A percentile compares a stretch with the other conserved stretches of the same genome.
These are phyloP conservation scores for Pythium rishiriense DNA, from an alignment of 352 stramenopile genomes.

Conservation along the genomic window DNA sequence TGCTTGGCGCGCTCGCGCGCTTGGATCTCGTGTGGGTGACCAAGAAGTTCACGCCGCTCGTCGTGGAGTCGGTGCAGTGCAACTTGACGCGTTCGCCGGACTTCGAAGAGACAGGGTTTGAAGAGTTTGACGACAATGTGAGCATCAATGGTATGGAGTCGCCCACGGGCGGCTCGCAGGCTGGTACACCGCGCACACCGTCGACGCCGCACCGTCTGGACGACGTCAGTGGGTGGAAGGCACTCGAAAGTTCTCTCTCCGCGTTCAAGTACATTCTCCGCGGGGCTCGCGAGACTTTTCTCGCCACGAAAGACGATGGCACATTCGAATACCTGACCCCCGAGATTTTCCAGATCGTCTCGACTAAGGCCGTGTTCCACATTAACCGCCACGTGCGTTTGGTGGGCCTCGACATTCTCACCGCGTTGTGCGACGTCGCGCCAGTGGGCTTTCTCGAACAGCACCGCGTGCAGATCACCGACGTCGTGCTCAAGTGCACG, in stretches of 20 bases:
- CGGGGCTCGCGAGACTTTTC: conserved; percentile 71
- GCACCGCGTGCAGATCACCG: conserved; percentile 39
- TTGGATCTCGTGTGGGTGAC: conserved; percentile 62
- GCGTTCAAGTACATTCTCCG: conserved; percentile 86
- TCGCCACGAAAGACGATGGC: conserved; percentile 30
- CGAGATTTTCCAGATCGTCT: conserved; percentile 65
- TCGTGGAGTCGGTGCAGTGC: conserved; percentile 77
- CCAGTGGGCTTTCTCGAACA: conserved; percentile 48
- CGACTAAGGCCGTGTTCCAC: conserved; percentile 86
- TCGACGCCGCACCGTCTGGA: conserved; percentile 89
- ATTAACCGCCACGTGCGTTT: conserved; percentile 95
- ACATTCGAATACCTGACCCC: conserved; percentile 65
- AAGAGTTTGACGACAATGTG: conserved; percentile 79
- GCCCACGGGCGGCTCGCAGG: conserved; percentile 50
- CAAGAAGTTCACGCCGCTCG: conserved; percentile 58
- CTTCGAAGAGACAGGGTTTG: conserved; percentile 78
- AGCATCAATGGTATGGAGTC: conserved; percentile 80
- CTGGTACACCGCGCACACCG: conserved; percentile 63
- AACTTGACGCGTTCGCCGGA: conserved; percentile 77
- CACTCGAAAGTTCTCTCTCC: conserved; percentile 92
- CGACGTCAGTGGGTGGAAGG: conserved; percentile 96
- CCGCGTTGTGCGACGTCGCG: conserved; percentile 52
- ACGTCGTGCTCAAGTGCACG: conserved; percentile 63
- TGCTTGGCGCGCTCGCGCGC: conserved; percentile 68
- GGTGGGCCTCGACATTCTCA: conserved; percentile 84